A percentile compares a stretch with the other conserved stretches of the same genome.
Conservation (phyloP, 2,329 filamentous ascomycete species). For the Paraphoma chrysanthemicola region DNA sequence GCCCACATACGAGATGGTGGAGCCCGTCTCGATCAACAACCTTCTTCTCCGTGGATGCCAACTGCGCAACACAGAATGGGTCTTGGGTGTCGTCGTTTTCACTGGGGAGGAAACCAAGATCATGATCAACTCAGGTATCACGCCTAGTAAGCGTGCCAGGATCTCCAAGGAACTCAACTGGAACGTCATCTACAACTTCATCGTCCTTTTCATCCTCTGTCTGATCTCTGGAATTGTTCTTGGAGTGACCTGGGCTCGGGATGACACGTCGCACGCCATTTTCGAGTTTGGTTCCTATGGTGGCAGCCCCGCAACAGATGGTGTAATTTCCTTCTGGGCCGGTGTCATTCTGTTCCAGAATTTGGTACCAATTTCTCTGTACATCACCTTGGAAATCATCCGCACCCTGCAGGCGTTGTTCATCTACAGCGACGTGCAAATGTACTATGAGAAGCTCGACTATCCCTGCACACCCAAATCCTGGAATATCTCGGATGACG, state of each 20-base stretch:
- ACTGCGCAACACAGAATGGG: constrained; percentile 94
- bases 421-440: constrained; percentile 93
- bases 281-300: constrained; percentile 90
- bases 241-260: constrained; percentile 79
- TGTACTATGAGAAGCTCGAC: constrained; percentile 96
- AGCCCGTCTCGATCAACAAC: constrained; percentile 95
- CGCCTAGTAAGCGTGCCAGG: constrained; percentile 89
- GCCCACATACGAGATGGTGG: constrained; percentile 78
- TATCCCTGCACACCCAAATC: constrained; percentile 96
- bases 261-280: constrained; percentile 75
- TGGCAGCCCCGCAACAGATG: constrained; percentile 74
- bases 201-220: constrained; percentile 88
- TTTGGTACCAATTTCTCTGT: constrained; percentile 96
- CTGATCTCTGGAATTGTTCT: constrained; percentile 84
- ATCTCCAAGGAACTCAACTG: constrained; percentile 95
- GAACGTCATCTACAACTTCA: constrained; percentile 97
- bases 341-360: constrained; percentile 96
- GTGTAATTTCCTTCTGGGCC: constrained; percentile 97
- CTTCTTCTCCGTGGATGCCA: constrained; percentile 91
- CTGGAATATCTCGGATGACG: constrained; percentile 98
- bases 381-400: constrained; percentile 96
- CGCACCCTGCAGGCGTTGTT: constrained; percentile 92
- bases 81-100: constrained; percentile 89
- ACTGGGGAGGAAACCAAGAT: constrained; percentile 98
- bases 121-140: constrained; percentile 97